A percentile compares a stretch with the other conserved stretches of the same genome.
These are phyloP conservation scores for Macroventuria anomochaeta DNA, from an alignment of 2,329 filamentous ascomycete genomes.

Conservation along the genomic window DNA sequence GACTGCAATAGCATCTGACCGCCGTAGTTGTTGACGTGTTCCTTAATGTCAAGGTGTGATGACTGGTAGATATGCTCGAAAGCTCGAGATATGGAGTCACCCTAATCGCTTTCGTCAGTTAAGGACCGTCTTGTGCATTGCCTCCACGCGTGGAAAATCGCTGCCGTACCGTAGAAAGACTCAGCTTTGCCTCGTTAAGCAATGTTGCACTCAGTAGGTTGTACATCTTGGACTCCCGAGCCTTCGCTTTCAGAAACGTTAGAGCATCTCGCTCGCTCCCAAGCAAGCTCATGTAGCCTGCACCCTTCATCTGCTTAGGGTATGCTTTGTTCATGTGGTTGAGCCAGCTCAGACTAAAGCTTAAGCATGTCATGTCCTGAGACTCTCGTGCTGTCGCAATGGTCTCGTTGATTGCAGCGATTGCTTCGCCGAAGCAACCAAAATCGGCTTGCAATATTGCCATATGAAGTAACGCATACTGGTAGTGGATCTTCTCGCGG, in stretches of 20 bases:
- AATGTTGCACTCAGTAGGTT: conserved; percentile 82
- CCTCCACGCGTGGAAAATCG: too few relatives aligned
- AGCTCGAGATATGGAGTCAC: conserved; percentile 64
- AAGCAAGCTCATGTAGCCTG: conserved; percentile 75
- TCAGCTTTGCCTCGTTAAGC: conserved; percentile 83
- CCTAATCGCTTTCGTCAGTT: conserved; percentile 47
- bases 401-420: conserved; percentile 94
- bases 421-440: conserved; percentile 85
- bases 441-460: conserved; percentile 95
- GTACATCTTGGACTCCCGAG: conserved; percentile 86
- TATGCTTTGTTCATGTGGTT: conserved; percentile 92
- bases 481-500: conserved; percentile 83
- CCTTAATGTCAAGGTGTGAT: conserved; percentile 80
- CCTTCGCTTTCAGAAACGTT: conserved; percentile 82
- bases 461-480: conserved; percentile 92
- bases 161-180: conserved; percentile 72
- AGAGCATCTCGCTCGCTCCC: conserved; percentile 82
- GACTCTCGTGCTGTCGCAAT: conserved; percentile 95
- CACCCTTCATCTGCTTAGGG: conserved; percentile 72
- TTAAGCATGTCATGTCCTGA: conserved; percentile 88
- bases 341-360: conserved; percentile 94
- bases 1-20: conserved; percentile 75
- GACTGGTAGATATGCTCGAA: conserved; percentile 83
- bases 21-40: conserved; percentile 76
- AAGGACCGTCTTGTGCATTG: neutral